Base-by-base conservation (phyloP, 176 grass and related monocot species). In the Aegilops umbellulata region DNA sequence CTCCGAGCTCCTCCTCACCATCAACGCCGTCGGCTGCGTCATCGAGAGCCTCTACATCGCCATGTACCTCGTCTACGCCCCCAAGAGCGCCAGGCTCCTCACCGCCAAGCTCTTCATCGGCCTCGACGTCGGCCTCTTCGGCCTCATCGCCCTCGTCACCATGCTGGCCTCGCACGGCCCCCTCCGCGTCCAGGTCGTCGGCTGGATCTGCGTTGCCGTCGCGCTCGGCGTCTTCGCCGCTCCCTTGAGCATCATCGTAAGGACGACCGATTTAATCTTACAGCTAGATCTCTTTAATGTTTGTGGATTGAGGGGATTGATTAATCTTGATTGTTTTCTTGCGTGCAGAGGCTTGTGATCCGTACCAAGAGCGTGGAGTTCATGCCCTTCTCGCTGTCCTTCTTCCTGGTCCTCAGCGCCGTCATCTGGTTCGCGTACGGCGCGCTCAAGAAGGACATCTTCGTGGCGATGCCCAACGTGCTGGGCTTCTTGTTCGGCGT, bases 341-440 rank as follows among this genome's bases (percentile, higher is more conserved):
- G 42, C 42, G 5, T 42, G 76, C 91, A 98, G 95, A 87, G 93
- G 64, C 88, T 92, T 67, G 95, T 98, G 41, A 92, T 98, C 78
- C 91, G 89, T 15, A 98, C 95, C 72, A 95, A 95, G 89, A 98
- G 95, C 84, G 95, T 98, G 76, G 95, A 98, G 89, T 98, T 95
- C 93, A 98, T 98, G 95, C 95, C 95, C n/a, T 89, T 95, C 83
- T 90, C 87, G 53, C 86, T 95, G 8, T 95, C 95, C 66, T 90
- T 98, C 80, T 92, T 87, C 89, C 91, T 98, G 74, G 92, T 94
- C 20, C 22, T 98, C 22, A 98, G 89, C 85, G 95, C 95, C 0
- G 80, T 95, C 39, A 72, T 98, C 75, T 98, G 95, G 95, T 98
- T 98, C 88, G 73, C 64, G 12, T 98, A 98, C 90, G 95, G 95